Base-by-base conservation (phyloP, 139 green algal genomes). In the Volvox reticuliferus region DNA sequence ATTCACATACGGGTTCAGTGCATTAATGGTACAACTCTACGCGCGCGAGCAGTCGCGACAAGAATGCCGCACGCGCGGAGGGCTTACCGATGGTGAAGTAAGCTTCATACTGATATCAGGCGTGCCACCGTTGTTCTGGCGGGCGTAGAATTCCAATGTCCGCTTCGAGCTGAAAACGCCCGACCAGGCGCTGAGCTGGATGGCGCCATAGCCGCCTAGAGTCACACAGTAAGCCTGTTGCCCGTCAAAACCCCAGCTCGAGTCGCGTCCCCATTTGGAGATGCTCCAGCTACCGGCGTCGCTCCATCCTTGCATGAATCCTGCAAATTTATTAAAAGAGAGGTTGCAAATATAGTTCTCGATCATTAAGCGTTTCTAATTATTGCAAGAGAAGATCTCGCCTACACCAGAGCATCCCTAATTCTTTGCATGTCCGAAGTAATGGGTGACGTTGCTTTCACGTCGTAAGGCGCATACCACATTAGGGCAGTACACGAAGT, bases 171-270 rank as follows among this genome's bases (percentile, higher is more conserved):
- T 55, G n/a, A 90, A 69, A 21, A 83, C 86, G 21, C 86, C 86
- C 1, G 44, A 65, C 86, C 86, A 90, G n/a, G 50, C 86, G 44
- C 83, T 83, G 30, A 84, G 61, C 73, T 84, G 79, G 86, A 67
- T 36, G 50, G 69, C 86, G 32, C 86, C 86, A 75, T 90, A 84
- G 30, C 86, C 86, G 73, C 14, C 19, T n/a, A 90, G 44, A 22
- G 86, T 90, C 16, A 76, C 73, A 55, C 86, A 84, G 86, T 90
- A 90, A n/a, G 86, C 86, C 50, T 90, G 86, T 44, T 90, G 86
- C 50, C 86, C 86, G 73, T 90, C 50, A 24, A 90, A 76, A 14
- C 71, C 44, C 86, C 86, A 90, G 22, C 24, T 62, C 0, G 50
- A 18, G 50, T 83, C 73, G 71, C 73, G 86, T 32, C 77, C 86